These are phyloP conservation scores for Suillus hirtellus DNA, from an alignment of 768 basidiomycete genomes.

Conservation along the genomic window DNA sequence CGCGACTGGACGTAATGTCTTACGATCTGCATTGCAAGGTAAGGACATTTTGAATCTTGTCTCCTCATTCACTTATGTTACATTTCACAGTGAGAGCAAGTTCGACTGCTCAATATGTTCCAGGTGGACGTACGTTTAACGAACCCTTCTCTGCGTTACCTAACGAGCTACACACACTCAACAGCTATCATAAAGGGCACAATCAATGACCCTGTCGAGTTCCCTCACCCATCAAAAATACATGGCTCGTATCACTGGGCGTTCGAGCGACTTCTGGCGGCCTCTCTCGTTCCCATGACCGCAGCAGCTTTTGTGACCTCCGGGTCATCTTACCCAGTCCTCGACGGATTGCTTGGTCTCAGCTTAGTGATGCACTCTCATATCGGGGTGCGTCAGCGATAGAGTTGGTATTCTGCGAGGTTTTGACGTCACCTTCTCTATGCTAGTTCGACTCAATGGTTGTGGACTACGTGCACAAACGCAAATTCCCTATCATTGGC, in stretches of 20 bases:
- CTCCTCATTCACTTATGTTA: slow-evolving; percentile 7
- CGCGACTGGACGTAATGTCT: slow-evolving; percentile 38
- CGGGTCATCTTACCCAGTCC: slow-evolving; percentile 72
- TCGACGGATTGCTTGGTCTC: slow-evolving; percentile 88
- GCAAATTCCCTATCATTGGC: slow-evolving; percentile 90
- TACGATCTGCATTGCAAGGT: slow-evolving; percentile 46
- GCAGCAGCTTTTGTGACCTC: slow-evolving; percentile 85
- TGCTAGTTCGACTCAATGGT: slow-evolving; percentile 73
- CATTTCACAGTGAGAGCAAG: slow-evolving; percentile 40
- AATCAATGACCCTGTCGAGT: slow-evolving; percentile 92
- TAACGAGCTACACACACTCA: neutral
- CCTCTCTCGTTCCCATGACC: slow-evolving; percentile 87
- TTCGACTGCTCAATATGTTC: slow-evolving; percentile 48
- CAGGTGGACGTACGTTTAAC: slow-evolving; percentile 37
- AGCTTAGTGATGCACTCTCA: slow-evolving; percentile 93
- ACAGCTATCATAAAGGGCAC: slow-evolving; percentile 86
- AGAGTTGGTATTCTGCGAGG: neutral
- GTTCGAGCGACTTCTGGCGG: slow-evolving; percentile 91
- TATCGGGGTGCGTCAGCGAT: slow-evolving; percentile 71
- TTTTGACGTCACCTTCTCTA: slow-evolving; percentile 1
- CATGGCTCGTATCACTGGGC: slow-evolving; percentile 93
- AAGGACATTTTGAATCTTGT: slow-evolving; percentile 13
- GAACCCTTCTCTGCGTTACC: neutral
- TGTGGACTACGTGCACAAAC: slow-evolving; percentile 88
- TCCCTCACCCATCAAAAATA: slow-evolving; percentile 75